Base-by-base conservation (phyloP, 1,284 basidiomycete genomes). In the Austropuccinia psidii region DNA sequence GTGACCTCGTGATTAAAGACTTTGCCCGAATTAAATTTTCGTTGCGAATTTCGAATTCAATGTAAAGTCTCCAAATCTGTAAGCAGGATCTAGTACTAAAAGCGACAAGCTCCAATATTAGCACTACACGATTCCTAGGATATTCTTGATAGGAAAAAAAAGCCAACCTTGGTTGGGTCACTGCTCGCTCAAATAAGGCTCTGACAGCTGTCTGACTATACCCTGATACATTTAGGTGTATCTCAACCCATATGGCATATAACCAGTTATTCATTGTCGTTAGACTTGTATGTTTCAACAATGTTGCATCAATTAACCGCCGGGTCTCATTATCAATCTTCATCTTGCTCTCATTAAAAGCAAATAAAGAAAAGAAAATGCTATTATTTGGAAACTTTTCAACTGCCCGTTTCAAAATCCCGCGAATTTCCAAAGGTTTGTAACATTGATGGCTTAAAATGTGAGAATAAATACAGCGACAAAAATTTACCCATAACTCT, bases 1-100 rank as follows among this genome's bases (percentile, higher is more conserved):
- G 84, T 0, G 92, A 92, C 57, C 89, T 85, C 79, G 88, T 91
- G 27, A 93, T 82, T 55, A 94, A 80, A 68, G 85, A 85, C 81
- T 94, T 94, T 4, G 90, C 93, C 37, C 84, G 83, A 73, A 85
- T 79, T 41, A 85, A 78, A 69, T 88, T 82, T 0, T 85, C 86
- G 61, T 84, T 84, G 61, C 86, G 84, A 43, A 89, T 85, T 83
- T 95, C 92, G 76, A 95, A 88, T 78, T 93, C 90, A 76, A 94
- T 84, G 76, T 86, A 90, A 17, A 92, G 81, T 41, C 86, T 84
- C 92, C 93, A 95, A 27, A 95, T 77, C 39, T 87, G 82, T 9
- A 86, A 79, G 75, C 89, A 90, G 21, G 83, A 84, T 76, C 84
- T 83, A 64, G 88, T 90, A 80, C 90, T 92, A 77, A 39, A 49